A percentile compares a stretch with the other conserved stretches of the same genome.
Evolutionary conservation across 2,329 filamentous ascomycete species (phyloP).

Genomic region (Pyricularia pennisetigena): DNA sequence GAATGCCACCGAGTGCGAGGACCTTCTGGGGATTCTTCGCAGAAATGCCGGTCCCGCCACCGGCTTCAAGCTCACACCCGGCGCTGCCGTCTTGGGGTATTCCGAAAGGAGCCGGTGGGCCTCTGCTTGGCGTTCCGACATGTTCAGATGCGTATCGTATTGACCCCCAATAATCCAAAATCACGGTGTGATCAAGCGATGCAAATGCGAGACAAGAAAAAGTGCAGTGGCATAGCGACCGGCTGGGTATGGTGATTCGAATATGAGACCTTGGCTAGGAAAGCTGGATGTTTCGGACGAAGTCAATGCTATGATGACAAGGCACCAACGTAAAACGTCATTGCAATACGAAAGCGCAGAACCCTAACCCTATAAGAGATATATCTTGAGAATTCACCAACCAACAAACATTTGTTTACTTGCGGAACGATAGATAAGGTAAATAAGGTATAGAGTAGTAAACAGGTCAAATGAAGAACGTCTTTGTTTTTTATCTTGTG

Average conservation of each 20-base stretch:
- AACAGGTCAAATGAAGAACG: no score
- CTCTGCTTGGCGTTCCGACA: neutral
- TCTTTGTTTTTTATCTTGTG: neutral
- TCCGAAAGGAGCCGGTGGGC: neutral
- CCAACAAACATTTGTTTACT: neutral
- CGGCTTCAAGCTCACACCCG: neutral
- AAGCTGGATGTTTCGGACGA: neutral
- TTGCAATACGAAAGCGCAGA: neutral
- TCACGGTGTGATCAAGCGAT: neutral
- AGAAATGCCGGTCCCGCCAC: neutral
- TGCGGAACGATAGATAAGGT: no score
- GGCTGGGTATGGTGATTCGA: neutral
- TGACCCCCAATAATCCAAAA: neutral
- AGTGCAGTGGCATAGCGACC: neutral
- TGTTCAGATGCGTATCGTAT: neutral
- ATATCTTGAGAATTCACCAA: neutral
- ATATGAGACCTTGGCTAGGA: neutral
- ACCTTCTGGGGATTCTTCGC: neutral
- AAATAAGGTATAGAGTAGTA: no score
- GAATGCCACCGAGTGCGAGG: neutral
- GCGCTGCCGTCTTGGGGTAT: neutral
- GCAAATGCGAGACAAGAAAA: neutral
- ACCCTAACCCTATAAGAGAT: neutral
- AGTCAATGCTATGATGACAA: neutral
- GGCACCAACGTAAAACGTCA: neutral